These are phyloP conservation scores for Gliomastix tumulicola DNA, from an alignment of 2,329 filamentous ascomycete species.

Conservation along the genomic window DNA sequence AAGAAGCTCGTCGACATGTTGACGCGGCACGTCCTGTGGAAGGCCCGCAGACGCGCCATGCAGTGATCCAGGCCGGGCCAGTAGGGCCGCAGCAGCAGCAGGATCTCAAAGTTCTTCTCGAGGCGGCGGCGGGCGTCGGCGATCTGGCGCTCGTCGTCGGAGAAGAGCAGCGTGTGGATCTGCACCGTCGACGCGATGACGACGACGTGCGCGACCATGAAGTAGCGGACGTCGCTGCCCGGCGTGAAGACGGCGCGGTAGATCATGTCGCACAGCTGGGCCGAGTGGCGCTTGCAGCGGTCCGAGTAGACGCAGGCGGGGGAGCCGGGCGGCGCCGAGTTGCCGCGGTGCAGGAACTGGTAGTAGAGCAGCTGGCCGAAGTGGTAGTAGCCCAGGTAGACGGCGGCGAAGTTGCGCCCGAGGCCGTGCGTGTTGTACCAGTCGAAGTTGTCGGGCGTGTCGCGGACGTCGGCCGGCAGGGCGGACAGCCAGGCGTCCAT, in stretches of 20 bases:
- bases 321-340: conserved; percentile 13
- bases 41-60: conserved; percentile 23
- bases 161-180: conserved; percentile 36
- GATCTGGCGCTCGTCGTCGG: conserved; percentile 24
- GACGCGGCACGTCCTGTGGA: conserved; percentile 30
- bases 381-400: conserved; percentile 39
- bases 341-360: conserved; percentile 26
- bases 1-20: conserved; percentile 26
- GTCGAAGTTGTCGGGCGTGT: conserved; percentile 29
- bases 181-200: conserved; percentile 38
- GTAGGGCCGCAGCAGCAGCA: conserved; percentile 28
- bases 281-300: conserved; percentile 30
- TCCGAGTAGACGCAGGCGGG: conserved; percentile 18
- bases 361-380: conserved; percentile 39
- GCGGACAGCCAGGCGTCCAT: conserved; percentile 25
- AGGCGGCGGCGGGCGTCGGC: conserved; percentile 23
- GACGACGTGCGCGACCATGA: conserved; percentile 36
- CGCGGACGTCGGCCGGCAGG: conserved; percentile 24
- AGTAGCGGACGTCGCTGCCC: conserved; percentile 31
- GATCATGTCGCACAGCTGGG: conserved; percentile 29
- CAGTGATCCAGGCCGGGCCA: conserved; percentile 22
- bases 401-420: conserved; percentile 32
- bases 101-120: conserved; percentile 35
- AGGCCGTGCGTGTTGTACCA: conserved; percentile 26
- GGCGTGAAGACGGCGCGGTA: conserved; percentile 25